phyloP scores from a whole-genome alignment of 192 early-diverging fungal genomes.

The Blastocladiella britannica region DNA sequence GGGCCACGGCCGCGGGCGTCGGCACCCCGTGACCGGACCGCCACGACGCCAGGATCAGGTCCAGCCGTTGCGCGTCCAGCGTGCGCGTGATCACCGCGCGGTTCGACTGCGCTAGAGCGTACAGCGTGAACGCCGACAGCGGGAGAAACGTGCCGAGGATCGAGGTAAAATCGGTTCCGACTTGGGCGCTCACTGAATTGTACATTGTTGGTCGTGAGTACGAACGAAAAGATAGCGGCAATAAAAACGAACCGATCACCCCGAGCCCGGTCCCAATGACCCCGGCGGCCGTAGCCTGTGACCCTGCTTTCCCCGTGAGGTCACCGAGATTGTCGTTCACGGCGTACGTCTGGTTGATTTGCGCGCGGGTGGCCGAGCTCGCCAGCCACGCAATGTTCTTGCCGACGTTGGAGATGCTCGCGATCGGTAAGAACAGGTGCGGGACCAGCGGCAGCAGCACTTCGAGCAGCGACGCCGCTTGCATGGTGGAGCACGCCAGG shows the following conservation, averaged over 20 bases:
- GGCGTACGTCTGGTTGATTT: conserved; percentile 60
- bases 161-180: conserved; percentile 22
- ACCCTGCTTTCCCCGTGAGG: conserved; percentile 62
- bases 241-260: conserved; percentile 12
- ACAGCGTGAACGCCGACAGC: conserved; percentile 44
- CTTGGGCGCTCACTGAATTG: conserved; percentile 19
- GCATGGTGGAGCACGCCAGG: conserved; percentile 44
- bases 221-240: no score
- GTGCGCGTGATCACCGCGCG: conserved; percentile 33
- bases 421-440: conserved; percentile 46
- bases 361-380: conserved; percentile 50
- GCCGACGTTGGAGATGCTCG: conserved; percentile 48
- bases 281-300: conserved; percentile 62
- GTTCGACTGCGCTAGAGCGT: conserved; percentile 48
- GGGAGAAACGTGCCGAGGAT: conserved; percentile 46
- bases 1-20: conserved; percentile 3
- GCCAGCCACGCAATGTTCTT: conserved; percentile 76
- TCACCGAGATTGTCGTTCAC: conserved; percentile 60
- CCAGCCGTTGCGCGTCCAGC: conserved; percentile 32
- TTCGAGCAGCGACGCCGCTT: conserved; percentile 51
- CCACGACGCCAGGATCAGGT: conserved; percentile 11
- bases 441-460: conserved; percentile 63
- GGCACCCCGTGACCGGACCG: conserved; percentile 2
- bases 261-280: conserved; percentile 44
- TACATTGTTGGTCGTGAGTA: no score